These are phyloP conservation scores for Jaminaea rosea DNA, from an alignment of 1,284 basidiomycete genomes.

Conservation along the genomic window DNA sequence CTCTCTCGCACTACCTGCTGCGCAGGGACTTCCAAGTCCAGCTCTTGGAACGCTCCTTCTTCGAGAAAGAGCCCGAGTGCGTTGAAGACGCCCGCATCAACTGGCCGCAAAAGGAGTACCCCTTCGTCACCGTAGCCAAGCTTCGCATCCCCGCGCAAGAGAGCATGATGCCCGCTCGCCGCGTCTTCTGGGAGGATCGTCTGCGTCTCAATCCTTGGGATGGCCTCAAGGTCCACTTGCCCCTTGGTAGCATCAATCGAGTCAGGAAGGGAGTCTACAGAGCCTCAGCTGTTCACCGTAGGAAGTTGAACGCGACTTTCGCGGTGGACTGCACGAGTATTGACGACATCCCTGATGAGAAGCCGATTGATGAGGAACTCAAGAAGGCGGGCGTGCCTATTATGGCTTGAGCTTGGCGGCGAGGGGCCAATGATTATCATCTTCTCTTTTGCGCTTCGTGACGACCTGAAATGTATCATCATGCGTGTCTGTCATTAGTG, in stretches of 20 bases:
- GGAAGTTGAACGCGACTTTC: conserved; percentile 11
- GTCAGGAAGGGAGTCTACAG: conserved; percentile 28
- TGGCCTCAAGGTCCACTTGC: conserved; percentile 24
- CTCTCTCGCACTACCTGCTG: too few relatives aligned
- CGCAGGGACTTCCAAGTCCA: conserved; percentile 35
- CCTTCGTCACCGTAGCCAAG: conserved; percentile 26
- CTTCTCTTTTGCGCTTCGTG: too few relatives aligned
- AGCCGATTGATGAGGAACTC: too few relatives aligned
- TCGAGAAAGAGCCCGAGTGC: conserved; percentile 9
- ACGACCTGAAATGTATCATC: too few relatives aligned
- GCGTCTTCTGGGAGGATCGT: conserved; percentile 29
- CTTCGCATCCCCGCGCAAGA: conserved; percentile 29
- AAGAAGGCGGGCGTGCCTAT: too few relatives aligned
- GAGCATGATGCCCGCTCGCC: conserved; percentile 18
- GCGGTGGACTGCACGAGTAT: conserved; percentile 15
- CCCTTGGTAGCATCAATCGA: conserved; percentile 31
- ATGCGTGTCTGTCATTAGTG: too few relatives aligned
- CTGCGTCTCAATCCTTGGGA: conserved; percentile 35
- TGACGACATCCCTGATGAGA: conserved; percentile 17
- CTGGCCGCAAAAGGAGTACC: conserved; percentile 33
- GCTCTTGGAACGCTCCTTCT: conserved; percentile 22
- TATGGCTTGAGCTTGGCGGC: too few relatives aligned
- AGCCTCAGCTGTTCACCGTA: conserved; percentile 12
- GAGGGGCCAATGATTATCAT: too few relatives aligned
- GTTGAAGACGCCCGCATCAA: conserved; percentile 26